Evolutionary conservation across 2,329 filamentous ascomycete species (phyloP).

Genomic region (Ceratocystis cacaofunesta): DNA sequence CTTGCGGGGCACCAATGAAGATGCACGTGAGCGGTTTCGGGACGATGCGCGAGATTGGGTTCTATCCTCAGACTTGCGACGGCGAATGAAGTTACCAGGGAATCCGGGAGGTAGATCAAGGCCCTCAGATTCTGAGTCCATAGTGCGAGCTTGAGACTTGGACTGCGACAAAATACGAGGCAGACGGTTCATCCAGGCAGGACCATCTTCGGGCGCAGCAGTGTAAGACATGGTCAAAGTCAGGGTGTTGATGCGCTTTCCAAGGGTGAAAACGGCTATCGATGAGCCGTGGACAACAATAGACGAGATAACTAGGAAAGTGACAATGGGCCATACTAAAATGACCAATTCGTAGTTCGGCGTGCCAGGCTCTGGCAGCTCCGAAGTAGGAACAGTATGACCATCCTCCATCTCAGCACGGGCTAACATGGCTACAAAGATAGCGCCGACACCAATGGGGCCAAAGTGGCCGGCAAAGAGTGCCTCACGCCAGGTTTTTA

Average conservation of each 20-base stretch:
- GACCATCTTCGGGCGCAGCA: constrained; percentile 70
- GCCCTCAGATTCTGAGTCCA: constrained; percentile 55
- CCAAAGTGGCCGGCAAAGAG: constrained; percentile 95
- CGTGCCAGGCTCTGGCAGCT: constrained; percentile 39
- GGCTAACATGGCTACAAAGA: constrained; percentile 87
- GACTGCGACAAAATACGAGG: constrained; percentile 53
- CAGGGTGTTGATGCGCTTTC: constrained; percentile 94
- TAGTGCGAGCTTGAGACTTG: constrained; percentile 76
- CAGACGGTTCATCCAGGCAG: constrained; percentile 87
- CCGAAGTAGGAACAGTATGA: constrained; percentile 55
- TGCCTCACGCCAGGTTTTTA: constrained; percentile 96
- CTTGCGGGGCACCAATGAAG: constrained; percentile 37
- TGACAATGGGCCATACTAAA: constrained; percentile 88
- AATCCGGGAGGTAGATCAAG: constrained; percentile 51
- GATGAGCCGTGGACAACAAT: constrained; percentile 97
- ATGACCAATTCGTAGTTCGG: constrained; percentile 57
- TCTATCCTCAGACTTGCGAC: constrained; percentile 27
- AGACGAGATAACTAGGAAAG: constrained; percentile 84
- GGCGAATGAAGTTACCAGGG: constrained; percentile 63
- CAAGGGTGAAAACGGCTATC: constrained; percentile 90
- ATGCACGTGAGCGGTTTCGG: constrained; percentile 16
- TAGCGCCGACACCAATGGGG: constrained; percentile 89
- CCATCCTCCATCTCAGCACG: constrained; percentile 77
- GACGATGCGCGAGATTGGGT: constrained; percentile 13
- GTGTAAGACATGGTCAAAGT: constrained; percentile 96